Base-by-base conservation (phyloP, 139 green algal species). In the Chlamydomonas applanata region DNA sequence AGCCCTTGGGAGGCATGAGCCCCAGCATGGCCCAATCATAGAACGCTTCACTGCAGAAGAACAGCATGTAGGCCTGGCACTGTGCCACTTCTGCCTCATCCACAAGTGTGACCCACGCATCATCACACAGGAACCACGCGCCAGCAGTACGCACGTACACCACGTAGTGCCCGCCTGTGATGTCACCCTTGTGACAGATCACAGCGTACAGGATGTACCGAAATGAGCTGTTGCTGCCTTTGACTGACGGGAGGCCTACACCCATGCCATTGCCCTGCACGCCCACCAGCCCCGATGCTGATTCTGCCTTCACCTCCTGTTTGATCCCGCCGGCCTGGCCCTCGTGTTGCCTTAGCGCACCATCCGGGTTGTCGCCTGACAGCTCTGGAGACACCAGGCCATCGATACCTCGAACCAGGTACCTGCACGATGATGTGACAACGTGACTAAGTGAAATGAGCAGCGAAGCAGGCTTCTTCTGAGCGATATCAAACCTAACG, bases 61-160 rank as follows among this genome's bases (percentile, higher is more conserved):
- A 97, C 32, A 98, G 81, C 88, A 97, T 88, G 89, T 97, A 97
- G 20, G 89, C 92, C 83, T 97, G 90, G 54, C 77, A 82, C 17
- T 36, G 56, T 27, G 68, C 77, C 36, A 97, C 94, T 25, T 81
- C 83, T 20, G 74, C 76, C 75, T 94, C 90, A 2, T 75, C 56
- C 22, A 91, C 91, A 35, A 65, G 60, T 4, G 72, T 83, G 20
- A 98, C 89, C 83, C 85, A 94, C 0, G 85, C 85, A 62, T 98
- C 93, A 62, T 98, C 91, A 69, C 89, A 95, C 5, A 84, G 79
- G 80, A 91, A 98, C 93, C 93, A 98, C 0, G 54, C n/a, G 1
- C 83, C 85, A 0, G 64, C 77, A 36, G 60, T 33, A 2, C 67
- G 22, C 65, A 40, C 44, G 11, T 63, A 69, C 29, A 24, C 52